Evolutionary conservation across 306 rosid species (phyloP), one percentile per base, ranked within the genome.

Genomic region (Urtica urens): DNA sequence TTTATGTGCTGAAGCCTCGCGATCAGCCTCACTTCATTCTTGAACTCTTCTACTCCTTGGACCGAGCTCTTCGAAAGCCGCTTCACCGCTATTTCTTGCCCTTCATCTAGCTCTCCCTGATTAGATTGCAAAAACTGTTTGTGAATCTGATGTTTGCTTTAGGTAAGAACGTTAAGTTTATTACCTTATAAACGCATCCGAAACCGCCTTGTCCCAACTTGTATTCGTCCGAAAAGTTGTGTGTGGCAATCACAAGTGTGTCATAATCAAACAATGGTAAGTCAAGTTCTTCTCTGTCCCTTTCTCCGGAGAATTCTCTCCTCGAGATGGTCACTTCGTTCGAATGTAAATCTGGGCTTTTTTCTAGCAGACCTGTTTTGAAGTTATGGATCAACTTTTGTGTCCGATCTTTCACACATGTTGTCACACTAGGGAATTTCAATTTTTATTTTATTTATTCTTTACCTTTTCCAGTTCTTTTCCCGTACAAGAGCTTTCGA

Each of bases 151-250:
- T 22, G 45, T 18, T 10, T 6, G 16, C 38, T 28, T 30, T 13
- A 7, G 25, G 20, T 13, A 21, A 39, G 24, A 7, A 1, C 19
- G 7, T 10, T 10, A 14, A 18, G 23, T 7, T 19, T 2, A 1
- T 41, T 50, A 80, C 96, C 82, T 80, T 82, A 67, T 82, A 79
- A 43, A 87, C 96, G 37, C 70, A 71, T 17, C 96, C 96, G 3
- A 87, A 87, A 27, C 94, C 96, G 3, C 96, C 96, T 67, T 83
- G 74, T 7, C 96, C 94, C 10, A 87, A 82, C 57, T 82, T 80
- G 53, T 73, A 77, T 69, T 64, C 77, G 45, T 78, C 93, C 11
- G 80, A 73, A 56, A 87, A 87, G 60, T 73, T 75, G 37, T 75
- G 42, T 9, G 94, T 87, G 51, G 96, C 87, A 23, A 19, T 1